phyloP scores from a whole-genome alignment of 139 green algal genomes.

The Picochlorum sp. region DNA sequence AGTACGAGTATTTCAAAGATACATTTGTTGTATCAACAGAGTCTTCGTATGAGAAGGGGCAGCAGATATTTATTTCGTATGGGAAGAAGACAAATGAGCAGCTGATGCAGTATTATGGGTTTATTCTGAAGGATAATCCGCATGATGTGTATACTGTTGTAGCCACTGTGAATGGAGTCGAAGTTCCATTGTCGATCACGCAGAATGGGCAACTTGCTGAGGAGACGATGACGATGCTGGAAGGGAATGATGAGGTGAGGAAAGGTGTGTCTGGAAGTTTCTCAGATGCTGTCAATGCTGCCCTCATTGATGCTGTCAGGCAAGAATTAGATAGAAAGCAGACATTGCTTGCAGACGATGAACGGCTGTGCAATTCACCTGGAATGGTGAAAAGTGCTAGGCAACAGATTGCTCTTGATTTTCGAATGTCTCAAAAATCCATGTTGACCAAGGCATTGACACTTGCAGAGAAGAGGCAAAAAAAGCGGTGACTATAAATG shows the following conservation, averaged over 20 bases:
- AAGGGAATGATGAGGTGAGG: not conserved
- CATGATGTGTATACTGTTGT: slow-evolving; percentile 25
- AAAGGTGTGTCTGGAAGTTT: not conserved
- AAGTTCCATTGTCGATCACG: slow-evolving; percentile 8
- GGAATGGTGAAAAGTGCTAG: slow-evolving; percentile 11
- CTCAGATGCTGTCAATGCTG: not conserved
- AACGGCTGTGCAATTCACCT: slow-evolving; percentile 9
- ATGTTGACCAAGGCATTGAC: slow-evolving; percentile 14
- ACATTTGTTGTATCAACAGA: slow-evolving; percentile 22
- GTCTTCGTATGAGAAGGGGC: slow-evolving; percentile 2
- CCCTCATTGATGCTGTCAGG: not conserved
- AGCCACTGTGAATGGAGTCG: not conserved
- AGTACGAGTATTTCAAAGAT: slow-evolving; percentile 49
- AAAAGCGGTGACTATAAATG: too few relatives aligned
- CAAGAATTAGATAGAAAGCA: slow-evolving; percentile 18
- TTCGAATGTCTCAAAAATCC: slow-evolving; percentile 27
- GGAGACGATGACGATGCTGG: slow-evolving; percentile 13
- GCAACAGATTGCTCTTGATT: slow-evolving; percentile 8
- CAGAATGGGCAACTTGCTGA: slow-evolving; percentile 21
- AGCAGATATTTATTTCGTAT: slow-evolving; percentile 45
- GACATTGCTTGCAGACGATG: slow-evolving; percentile 17
- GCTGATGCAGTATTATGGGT: slow-evolving; percentile 53
- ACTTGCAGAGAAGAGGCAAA: too few relatives aligned
- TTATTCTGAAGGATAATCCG: slow-evolving; percentile 36
- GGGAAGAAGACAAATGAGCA: slow-evolving; percentile 40